Evolutionary conservation across 2,329 filamentous ascomycete genomes (phyloP), one percentile per base, ranked within the genome.

Genomic region (Trichoderma guizhouense): DNA sequence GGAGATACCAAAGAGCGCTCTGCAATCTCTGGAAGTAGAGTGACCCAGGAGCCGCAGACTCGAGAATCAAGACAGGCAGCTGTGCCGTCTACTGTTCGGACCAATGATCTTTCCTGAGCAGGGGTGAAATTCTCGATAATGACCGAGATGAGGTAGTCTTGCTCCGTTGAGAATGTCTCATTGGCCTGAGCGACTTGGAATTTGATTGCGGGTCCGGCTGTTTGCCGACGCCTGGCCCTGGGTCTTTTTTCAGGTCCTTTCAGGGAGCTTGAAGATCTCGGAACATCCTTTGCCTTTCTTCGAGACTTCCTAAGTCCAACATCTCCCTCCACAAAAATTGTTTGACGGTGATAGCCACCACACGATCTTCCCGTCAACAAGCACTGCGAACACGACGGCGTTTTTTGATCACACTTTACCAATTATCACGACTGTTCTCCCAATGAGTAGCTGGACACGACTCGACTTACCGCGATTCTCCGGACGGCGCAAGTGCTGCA

Each of bases 401-500:
- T 34, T 21, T 60, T 60, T 21, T 14, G 57, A 60, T 60, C 57
- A 60, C 57, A 60, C 57, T 60, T 60, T 34, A 21, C 18, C 32
- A 7, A 34, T 60, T 30, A 24, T n/a, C 2, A 34, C 21, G 18
- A n/a, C 30, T 60, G 57, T 14, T 14, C 9, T 60, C 18, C 6
- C 55, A n/a, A 6, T 30, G 55, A 60, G 55, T 14, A 34, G 57
- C 30, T 60, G 28, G 57, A 79, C 51, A 24, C 7, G 5, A 21
- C n/a, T 28, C 47, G 28, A 58, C 28, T 58, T 32, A 60, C 57
- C 57, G 57, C 57, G 11, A 60, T 34, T n/a, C 57, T 32, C 57
- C 57, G 57, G 7, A n/a, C 9, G 12, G 57, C 57, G 11, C 57
- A 60, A 24, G 57, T 60, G 57, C 57, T 60, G 30, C 57, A 60